phyloP scores from a whole-genome alignment of 2,329 filamentous ascomycete genomes.

The Pyricularia pennisetigena region DNA sequence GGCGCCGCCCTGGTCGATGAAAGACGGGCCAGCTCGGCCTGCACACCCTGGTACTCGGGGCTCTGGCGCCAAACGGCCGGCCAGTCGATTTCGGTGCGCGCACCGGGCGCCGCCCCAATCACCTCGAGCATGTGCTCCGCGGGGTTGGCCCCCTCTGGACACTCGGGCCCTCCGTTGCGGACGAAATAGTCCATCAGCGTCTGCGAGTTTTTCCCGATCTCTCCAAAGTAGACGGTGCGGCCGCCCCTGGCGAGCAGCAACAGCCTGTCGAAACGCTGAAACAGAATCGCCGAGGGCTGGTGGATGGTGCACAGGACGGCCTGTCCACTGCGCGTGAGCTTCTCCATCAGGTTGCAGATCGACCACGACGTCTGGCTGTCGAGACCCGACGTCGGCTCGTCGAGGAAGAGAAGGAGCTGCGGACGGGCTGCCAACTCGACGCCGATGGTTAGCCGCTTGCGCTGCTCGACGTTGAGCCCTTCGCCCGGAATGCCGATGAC shows the following conservation, averaged over 20 bases:
- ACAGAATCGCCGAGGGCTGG: conserved; percentile 35
- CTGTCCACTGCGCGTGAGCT: conserved; percentile 43
- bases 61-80: conserved; percentile 50
- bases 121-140: conserved; percentile 57
- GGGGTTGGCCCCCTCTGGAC: conserved; percentile 48
- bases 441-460: conserved; percentile 52
- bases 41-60: conserved; percentile 47
- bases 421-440: conserved; percentile 48
- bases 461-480: conserved; percentile 51
- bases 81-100: conserved; percentile 56
- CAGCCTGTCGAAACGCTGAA: conserved; percentile 44
- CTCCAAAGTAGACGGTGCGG: conserved; percentile 7
- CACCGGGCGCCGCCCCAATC: conserved; percentile 34
- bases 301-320: conserved; percentile 42
- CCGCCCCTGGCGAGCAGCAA: conserved; percentile 20
- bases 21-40: conserved; percentile 31
- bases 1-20: conserved; percentile 9
- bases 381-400: conserved; percentile 63
- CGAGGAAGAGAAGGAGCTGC: conserved; percentile 52
- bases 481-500: conserved; percentile 54
- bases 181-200: conserved; percentile 49
- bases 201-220: conserved; percentile 25
- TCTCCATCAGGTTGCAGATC: conserved; percentile 59
- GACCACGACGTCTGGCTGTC: conserved; percentile 67
- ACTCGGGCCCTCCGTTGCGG: conserved; percentile 45